Evolutionary conservation across 129 eudicot genomes (phyloP), one percentile per base, ranked within the genome.

Genomic region (Saussurea involucrata): DNA sequence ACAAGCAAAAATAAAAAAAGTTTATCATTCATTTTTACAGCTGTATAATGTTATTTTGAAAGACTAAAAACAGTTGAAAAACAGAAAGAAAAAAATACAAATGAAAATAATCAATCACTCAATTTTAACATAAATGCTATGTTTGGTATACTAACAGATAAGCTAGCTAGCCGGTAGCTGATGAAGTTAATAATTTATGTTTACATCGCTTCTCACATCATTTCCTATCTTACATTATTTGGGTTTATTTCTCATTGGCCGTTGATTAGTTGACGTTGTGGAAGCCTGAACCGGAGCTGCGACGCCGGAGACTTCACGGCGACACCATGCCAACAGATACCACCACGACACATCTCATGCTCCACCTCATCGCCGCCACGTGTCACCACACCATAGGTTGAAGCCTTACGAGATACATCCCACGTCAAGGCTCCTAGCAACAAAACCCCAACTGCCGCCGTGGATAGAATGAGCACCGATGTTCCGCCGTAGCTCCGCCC

Each of bases 311-410:
- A 85, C 78, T 82, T 89, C 9, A 92, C 95, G 49, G 97, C 92
- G 31, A 89, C 95, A 11, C 97, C 97, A 78, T 92, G 97, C 97
- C 95, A 92, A 57, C 97, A 92, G 33, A 89, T 92, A n/a, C 97
- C 97, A 53, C 97, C 97, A 22, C 97, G 87, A 76, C 97, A 92
- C 84, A 87, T 83, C 72, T 78, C 88, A 64, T 83, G 90, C 17
- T 75, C 85, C 78, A 66, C 83, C 8, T 71, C 76, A 75, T 63
- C 79, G 3, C 76, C 63, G 66, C 17, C 80, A 69, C 85, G 78
- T 63, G 75, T 37, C 69, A 84, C 73, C 81, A 78, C 82, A 34
- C 63, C 78, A 29, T 79, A 79, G 61, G 76, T 71, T 68, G 90
- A 76, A 44, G 88, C 97, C 80, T 92, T 92, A 25, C 97, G 90